A percentile compares a stretch with the other conserved stretches of the same genome.
Evolutionary conservation across 2,329 filamentous ascomycete genomes (phyloP).

Genomic region (Sporothrix brasiliensis): DNA sequence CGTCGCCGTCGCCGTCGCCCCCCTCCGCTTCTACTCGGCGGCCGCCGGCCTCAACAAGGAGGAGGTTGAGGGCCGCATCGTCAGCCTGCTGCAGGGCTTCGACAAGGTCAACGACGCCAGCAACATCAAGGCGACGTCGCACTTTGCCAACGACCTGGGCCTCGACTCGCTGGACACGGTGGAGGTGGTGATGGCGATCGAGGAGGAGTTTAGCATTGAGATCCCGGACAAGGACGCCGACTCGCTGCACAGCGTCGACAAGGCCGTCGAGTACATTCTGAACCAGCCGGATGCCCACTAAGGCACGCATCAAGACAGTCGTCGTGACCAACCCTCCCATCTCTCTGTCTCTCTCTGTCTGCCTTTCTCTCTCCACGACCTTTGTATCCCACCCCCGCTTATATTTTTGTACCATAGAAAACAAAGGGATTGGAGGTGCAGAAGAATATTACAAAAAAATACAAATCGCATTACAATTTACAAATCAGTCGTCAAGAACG

Average conservation of each 20-base stretch:
- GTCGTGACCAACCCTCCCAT: not conserved
- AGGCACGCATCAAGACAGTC: conserved; percentile 30
- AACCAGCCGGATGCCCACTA: conserved; percentile 87
- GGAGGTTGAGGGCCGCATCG: conserved; percentile 89
- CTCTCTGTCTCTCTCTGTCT: too few relatives aligned
- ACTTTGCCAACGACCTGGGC: conserved; percentile 97
- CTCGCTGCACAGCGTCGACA: conserved; percentile 89
- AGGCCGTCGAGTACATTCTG: conserved; percentile 92
- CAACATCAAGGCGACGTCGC: conserved; percentile 80
- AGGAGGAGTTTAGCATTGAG: conserved; percentile 92
- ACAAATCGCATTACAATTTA: conserved; percentile 9
- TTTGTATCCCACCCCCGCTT: not conserved
- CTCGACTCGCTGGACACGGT: conserved; percentile 97
- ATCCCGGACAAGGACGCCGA: conserved; percentile 98
- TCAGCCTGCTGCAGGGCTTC: conserved; percentile 91
- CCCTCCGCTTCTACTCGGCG: conserved; percentile 84
- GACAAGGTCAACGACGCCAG: conserved; percentile 81
- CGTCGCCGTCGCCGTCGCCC: conserved; percentile 50
- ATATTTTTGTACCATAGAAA: conserved; percentile 13
- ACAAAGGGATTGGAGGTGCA: not conserved
- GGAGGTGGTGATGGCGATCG: conserved; percentile 99
- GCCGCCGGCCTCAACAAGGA: conserved; percentile 64
- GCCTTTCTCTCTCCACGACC: not conserved
- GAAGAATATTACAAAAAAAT: not conserved
- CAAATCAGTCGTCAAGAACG: too few relatives aligned